Evolutionary conservation across 2,329 filamentous ascomycete species (phyloP).

Genomic region (Paecilomyces formosus): DNA sequence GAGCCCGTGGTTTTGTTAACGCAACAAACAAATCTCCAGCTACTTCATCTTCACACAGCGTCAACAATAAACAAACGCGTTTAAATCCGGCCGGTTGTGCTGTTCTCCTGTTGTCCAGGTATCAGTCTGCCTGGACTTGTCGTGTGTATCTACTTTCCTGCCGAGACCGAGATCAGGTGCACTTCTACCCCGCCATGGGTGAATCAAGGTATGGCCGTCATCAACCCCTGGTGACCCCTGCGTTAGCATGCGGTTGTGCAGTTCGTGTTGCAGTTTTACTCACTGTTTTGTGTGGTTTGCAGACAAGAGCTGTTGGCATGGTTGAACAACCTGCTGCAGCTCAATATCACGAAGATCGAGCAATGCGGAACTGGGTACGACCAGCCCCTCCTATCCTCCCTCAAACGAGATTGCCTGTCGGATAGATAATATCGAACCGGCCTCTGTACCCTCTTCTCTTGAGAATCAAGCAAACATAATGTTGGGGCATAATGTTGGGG

Average conservation of each 20-base stretch:
- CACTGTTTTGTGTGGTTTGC: slow-evolving; percentile 10
- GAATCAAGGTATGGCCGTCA: slow-evolving; percentile 52
- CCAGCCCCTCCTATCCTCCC: slow-evolving; percentile 14
- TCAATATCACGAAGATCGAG: slow-evolving; percentile 98
- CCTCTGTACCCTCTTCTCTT: slow-evolving; percentile 9
- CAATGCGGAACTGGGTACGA: slow-evolving; percentile 95
- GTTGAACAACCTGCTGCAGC: slow-evolving; percentile 95
- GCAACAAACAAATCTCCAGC: slow-evolving; percentile 15
- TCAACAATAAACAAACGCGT: slow-evolving; percentile 8
- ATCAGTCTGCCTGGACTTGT: background rate
- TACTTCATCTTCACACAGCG: slow-evolving; percentile 8
- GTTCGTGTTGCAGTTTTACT: background rate
- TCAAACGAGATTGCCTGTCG: slow-evolving; percentile 9
- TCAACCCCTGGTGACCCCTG: background rate
- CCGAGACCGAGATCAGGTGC: background rate
- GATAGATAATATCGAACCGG: background rate
- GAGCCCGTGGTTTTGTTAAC: slow-evolving; percentile 18
- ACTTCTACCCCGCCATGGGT: slow-evolving; percentile 47
- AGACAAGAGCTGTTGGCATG: slow-evolving; percentile 96
- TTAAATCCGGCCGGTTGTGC: background rate
- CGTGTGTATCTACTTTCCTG: slow-evolving; percentile 2
- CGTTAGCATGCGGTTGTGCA: background rate
- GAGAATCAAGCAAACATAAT: background rate
- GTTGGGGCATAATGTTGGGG: background rate
- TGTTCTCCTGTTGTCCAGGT: background rate